Evolutionary conservation across 257 asterid species (phyloP).

Genomic region (Rauvolfia tetraphylla): DNA sequence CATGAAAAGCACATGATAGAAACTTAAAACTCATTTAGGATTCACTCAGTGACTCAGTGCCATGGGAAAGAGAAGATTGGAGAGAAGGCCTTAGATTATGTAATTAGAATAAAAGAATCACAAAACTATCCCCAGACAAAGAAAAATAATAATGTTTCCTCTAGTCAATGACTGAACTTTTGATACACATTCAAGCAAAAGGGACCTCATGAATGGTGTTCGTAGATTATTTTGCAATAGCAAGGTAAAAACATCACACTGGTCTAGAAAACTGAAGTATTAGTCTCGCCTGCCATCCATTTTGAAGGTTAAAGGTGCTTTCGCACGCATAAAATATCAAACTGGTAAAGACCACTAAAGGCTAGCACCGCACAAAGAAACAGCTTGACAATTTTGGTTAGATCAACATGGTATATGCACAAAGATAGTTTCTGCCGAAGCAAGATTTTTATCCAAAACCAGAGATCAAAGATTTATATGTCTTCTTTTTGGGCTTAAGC

Average conservation of each 20-base stretch:
- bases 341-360: not conserved
- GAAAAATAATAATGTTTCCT: not conserved
- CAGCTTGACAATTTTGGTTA: constrained; percentile 1
- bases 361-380: not conserved
- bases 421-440: not conserved
- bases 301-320: not conserved
- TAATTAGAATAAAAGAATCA: not conserved
- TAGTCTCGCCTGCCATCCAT: not conserved
- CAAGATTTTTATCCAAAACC: constrained; percentile 42
- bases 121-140: not conserved
- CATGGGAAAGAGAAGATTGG: not conserved
- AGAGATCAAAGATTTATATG: constrained; percentile 59
- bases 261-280: not conserved
- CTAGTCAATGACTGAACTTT: not conserved
- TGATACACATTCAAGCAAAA: constrained; percentile 14
- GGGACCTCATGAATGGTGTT: not conserved
- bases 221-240: not conserved
- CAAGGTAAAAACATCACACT: not conserved
- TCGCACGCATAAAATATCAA: not conserved
- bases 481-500: constrained; percentile 52
- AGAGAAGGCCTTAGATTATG: not conserved
- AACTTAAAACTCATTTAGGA: not conserved
- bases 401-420: not conserved
- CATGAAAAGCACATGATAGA: not conserved
- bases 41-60: not conserved